Conservation (phyloP, 768 basidiomycete species). For the Rhodotorula toruloides region DNA sequence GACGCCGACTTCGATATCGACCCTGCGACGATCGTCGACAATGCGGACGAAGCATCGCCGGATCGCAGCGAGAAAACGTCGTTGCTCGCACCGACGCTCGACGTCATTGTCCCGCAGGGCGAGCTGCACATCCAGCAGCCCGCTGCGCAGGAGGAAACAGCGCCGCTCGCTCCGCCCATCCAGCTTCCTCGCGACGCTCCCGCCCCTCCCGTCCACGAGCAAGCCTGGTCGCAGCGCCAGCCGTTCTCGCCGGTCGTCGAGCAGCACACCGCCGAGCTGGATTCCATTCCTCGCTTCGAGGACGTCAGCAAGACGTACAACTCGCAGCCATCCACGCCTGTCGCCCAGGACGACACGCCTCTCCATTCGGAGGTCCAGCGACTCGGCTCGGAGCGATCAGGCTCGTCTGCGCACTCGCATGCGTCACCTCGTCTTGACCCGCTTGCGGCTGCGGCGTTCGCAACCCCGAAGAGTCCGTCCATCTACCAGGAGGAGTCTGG, state of each 20-base stretch:
- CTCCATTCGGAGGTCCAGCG: too few relatives aligned
- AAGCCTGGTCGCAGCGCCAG: background rate
- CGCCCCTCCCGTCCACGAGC: background rate
- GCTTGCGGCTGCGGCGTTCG: background rate
- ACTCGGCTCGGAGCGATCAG: too few relatives aligned
- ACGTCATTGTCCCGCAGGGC: background rate
- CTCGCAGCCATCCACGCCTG: background rate
- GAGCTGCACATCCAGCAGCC: background rate
- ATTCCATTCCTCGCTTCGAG: background rate
- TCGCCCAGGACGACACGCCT: too few relatives aligned
- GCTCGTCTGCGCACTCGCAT: too few relatives aligned
- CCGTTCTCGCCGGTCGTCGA: slow-evolving; percentile 5
- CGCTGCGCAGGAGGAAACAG: background rate
- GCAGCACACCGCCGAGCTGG: background rate
- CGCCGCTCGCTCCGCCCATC: background rate
- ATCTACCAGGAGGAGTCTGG: background rate
- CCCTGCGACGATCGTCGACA: slow-evolving; percentile 7
- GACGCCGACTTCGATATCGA: slow-evolving; percentile 37
- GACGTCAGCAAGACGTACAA: background rate
- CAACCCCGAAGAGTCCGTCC: background rate
- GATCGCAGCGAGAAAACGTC: too few relatives aligned
- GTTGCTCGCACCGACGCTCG: background rate
- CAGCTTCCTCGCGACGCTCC: background rate
- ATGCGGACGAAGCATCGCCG: too few relatives aligned
- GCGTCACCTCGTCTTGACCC: background rate